Conservation (phyloP, 2,329 filamentous ascomycete genomes). For the Hymenotorrendiella dingleyae region DNA sequence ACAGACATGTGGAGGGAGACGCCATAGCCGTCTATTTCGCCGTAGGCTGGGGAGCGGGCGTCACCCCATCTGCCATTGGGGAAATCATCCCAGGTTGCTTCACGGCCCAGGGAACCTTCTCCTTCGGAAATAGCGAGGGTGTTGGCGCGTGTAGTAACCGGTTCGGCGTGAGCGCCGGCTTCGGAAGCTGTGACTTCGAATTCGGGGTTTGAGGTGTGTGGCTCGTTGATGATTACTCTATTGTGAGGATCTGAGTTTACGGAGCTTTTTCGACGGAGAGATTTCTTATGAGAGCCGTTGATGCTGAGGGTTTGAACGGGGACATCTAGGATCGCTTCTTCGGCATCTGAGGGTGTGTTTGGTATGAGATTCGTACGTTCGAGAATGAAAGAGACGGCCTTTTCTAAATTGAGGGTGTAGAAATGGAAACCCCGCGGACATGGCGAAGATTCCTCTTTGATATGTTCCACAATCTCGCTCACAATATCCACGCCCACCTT, state of each 20-base stretch:
- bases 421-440: constrained; percentile 85
- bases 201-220: constrained; percentile 51
- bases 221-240: constrained; percentile 71
- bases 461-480: constrained; percentile 72
- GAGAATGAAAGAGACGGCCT: constrained; percentile 88
- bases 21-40: constrained; percentile 96
- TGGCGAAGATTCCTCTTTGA: constrained; percentile 57
- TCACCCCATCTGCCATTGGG: constrained; percentile 96
- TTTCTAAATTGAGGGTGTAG: constrained; percentile 94
- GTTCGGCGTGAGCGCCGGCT: constrained; percentile 67
- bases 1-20: constrained; percentile 89
- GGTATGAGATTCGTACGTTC: constrained; percentile 83
- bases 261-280: constrained; percentile 36
- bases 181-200: constrained; percentile 72
- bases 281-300: constrained; percentile 39
- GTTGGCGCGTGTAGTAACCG: constrained; percentile 72
- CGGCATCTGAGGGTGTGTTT: constrained; percentile 40
- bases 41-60: constrained; percentile 85
- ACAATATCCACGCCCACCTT: constrained; percentile 75
- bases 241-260: constrained; percentile 83
- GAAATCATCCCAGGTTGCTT: constrained; percentile 98
- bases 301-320: constrained; percentile 39
- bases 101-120: constrained; percentile 78
- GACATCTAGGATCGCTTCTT: constrained; percentile 37
- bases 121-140: constrained; percentile 92